Conservation (phyloP, 768 basidiomycete species). For the Pholiota microspora region DNA sequence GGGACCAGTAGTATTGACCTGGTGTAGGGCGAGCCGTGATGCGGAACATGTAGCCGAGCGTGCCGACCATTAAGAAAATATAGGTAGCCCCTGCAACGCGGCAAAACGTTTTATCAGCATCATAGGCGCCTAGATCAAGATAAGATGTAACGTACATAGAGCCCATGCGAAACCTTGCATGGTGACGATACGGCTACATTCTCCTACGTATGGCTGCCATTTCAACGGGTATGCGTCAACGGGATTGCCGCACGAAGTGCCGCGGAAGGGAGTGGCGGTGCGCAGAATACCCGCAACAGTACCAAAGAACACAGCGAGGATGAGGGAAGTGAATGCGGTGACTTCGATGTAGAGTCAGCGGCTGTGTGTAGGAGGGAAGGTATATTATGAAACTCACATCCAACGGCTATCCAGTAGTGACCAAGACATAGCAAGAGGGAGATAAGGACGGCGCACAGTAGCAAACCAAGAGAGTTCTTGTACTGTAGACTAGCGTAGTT, state of each 20-base stretch:
- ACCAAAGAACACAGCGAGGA: constrained; percentile 31
- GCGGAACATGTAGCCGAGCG: constrained; percentile 25
- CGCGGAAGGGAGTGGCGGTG: constrained; percentile 24
- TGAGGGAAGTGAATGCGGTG: constrained; percentile 23
- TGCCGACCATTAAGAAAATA: constrained; percentile 26
- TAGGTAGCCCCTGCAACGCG: constrained; percentile 23
- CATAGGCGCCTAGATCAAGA: background rate
- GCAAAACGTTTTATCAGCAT: too few relatives aligned
- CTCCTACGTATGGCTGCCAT: constrained; percentile 24
- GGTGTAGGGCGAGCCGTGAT: constrained; percentile 22
- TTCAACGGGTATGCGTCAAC: constrained; percentile 18
- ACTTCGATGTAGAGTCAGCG: constrained; percentile 13
- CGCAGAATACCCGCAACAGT: constrained; percentile 30
- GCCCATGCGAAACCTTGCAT: constrained; percentile 30
- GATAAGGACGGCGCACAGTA: constrained; percentile 24
- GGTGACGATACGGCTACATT: constrained; percentile 25
- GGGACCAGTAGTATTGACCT: constrained; percentile 23
- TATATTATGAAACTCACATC: constrained; percentile 15
- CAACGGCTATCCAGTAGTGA: constrained; percentile 24
- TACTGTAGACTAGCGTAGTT: constrained; percentile 28
- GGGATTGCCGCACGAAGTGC: constrained; percentile 20
- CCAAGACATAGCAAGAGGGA: constrained; percentile 23
- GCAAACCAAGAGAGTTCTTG: constrained; percentile 28
- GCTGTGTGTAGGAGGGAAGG: background rate
- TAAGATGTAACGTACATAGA: constrained; percentile 22